Conservation (phyloP, 768 basidiomycete species). For the Psilocybe subaeruginosa region DNA sequence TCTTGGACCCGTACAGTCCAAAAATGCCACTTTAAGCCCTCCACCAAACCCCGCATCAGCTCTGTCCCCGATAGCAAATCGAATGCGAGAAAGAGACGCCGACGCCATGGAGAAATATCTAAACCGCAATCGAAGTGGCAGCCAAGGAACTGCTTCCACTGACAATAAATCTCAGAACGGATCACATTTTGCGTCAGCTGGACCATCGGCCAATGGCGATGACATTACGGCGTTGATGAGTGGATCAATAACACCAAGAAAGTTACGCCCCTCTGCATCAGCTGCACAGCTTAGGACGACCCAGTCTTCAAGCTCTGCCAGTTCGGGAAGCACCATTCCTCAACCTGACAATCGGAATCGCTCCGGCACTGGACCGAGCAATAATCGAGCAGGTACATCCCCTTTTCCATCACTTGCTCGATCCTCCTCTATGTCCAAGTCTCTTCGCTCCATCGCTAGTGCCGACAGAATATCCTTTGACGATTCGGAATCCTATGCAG, state of each 20-base stretch:
- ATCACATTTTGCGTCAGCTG: slow-evolving; percentile 48
- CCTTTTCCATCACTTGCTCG: slow-evolving; percentile 51
- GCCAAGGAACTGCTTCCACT: slow-evolving; percentile 72
- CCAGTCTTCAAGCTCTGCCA: slow-evolving; percentile 36
- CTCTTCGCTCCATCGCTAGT: slow-evolving; percentile 40
- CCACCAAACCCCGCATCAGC: slow-evolving; percentile 46
- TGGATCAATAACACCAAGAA: slow-evolving; percentile 61
- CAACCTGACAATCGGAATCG: slow-evolving; percentile 58
- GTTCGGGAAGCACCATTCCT: slow-evolving; percentile 31
- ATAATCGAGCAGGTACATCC: slow-evolving; percentile 42
- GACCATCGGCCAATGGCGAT: slow-evolving; percentile 57
- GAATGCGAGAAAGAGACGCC: slow-evolving; percentile 83
- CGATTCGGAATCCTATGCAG: slow-evolving; percentile 57
- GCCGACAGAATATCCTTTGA: slow-evolving; percentile 40
- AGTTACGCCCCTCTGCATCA: slow-evolving; percentile 74
- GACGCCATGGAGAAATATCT: slow-evolving; percentile 89
- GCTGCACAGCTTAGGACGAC: slow-evolving; percentile 73
- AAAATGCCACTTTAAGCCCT: slow-evolving; percentile 38
- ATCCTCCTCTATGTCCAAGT: slow-evolving; percentile 62
- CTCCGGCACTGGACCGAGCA: slow-evolving; percentile 68
- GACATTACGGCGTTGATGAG: slow-evolving; percentile 51
- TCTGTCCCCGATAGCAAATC: slow-evolving; percentile 77
- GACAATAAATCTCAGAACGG: slow-evolving; percentile 71
- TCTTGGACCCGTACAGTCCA: slow-evolving; percentile 32
- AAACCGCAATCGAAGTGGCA: slow-evolving; percentile 81